Evolutionary conservation across 177 flowering plant genomes (phyloP), one percentile per base, ranked within the genome.

Genomic region (Vitis hybrid): DNA sequence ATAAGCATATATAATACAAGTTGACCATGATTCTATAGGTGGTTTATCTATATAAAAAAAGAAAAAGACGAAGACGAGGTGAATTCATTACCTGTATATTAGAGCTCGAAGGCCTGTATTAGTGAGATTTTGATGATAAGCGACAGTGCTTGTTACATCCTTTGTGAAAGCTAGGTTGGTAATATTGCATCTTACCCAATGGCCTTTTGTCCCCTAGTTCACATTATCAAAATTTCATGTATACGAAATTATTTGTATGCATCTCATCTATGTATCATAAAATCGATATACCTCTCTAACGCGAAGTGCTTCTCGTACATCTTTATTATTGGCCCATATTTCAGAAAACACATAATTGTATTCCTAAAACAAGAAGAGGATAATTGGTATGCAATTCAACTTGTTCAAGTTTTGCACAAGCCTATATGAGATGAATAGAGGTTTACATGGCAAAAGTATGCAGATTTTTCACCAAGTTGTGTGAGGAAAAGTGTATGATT

Each of bases 291-390:
- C 83, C 70, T 75, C 49, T 31, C 73, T 61, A 11, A 80, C 59
- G 50, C 77, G 61, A 12, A 80, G 76, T 3, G 80, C 83, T 57
- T 77, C 65, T 53, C 50, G 76, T 3, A 80, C 79, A 0, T 19
- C 39, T 7, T 72, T 19, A 55, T 75, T 66, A 50, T 81, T 75
- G 5, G 72, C 65, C 83, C 83, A 81, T 2, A 18, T 50, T 22
- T 19, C 52, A 2, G 74, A 52, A 22, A 65, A 57, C 54, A 68
- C 5, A 39, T 66, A 69, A 19, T 58, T 66, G 48, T 71, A 55
- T 10, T 19, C 16, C 78, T 78, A 22, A 14, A 34, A 12, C 15
- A 22, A 61, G 12, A 5, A 13, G 15, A 39, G 45, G 29, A 26
- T 26, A 26, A 39, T 39, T 39, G 45, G 8, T 39, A 7, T 4